Conservation (phyloP, 2,329 filamentous ascomycete species). For the Aspergillus oerlinghausenensis region DNA sequence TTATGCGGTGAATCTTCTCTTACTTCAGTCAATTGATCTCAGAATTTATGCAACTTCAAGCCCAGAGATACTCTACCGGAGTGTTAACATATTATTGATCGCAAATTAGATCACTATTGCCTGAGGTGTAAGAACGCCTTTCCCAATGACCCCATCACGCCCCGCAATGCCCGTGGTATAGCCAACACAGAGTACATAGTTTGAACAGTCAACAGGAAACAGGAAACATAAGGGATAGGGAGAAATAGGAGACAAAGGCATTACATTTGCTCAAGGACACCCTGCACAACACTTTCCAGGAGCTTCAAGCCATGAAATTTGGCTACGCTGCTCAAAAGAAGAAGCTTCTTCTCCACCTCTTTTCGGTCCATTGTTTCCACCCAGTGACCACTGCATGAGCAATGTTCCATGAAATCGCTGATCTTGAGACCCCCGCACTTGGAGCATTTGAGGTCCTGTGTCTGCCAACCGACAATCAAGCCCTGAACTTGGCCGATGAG, state of each 20-base stretch:
- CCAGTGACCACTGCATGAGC: constrained; percentile 87
- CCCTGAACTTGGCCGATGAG: constrained; percentile 73
- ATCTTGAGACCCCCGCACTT: constrained; percentile 63
- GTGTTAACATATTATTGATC: not conserved
- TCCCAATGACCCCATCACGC: not conserved
- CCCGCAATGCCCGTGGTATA: not conserved
- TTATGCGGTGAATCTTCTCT: not conserved
- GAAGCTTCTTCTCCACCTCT: constrained; percentile 61
- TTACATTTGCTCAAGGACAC: constrained; percentile 49
- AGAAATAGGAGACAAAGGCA: constrained; percentile 1
- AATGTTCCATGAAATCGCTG: constrained; percentile 97
- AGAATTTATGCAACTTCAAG: not conserved
- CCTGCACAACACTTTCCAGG: constrained; percentile 69
- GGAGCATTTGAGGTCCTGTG: constrained; percentile 84
- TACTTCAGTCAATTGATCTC: not conserved
- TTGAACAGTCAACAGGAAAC: constrained; percentile 7
- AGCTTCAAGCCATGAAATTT: constrained; percentile 76
- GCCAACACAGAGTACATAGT: constrained; percentile 3
- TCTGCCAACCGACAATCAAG: constrained; percentile 72
- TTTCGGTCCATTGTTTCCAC: constrained; percentile 63
- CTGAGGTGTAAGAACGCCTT: not conserved
- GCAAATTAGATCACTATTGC: not conserved
- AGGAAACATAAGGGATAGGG: constrained; percentile 5
- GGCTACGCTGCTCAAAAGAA: constrained; percentile 69
- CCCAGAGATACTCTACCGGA: not conserved